Evolutionary conservation across 352 stramenopile species (phyloP).

Genomic region (Globisporangium cederbergense): DNA sequence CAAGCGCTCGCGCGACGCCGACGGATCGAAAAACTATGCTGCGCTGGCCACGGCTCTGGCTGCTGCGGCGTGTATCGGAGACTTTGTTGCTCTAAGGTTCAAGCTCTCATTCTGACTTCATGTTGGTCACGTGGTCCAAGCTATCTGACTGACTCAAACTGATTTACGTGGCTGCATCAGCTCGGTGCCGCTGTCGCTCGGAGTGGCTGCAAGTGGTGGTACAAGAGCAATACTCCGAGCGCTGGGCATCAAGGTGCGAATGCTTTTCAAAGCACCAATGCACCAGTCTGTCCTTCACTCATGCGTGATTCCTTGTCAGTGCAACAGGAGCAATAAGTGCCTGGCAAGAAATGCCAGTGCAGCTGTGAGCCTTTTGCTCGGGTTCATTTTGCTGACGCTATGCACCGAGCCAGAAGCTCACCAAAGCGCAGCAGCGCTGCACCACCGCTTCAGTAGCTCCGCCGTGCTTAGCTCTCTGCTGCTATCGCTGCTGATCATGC

Average conservation of each 20-base stretch:
- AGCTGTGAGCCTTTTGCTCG: constrained; percentile 6
- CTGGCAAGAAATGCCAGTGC: not conserved
- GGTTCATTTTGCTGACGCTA: constrained; percentile 1
- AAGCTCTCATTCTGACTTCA: too few relatives aligned
- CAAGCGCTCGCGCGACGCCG: not conserved
- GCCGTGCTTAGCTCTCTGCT: constrained; percentile 18
- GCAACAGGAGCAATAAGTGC: constrained; percentile 1
- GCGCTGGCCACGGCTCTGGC: not conserved
- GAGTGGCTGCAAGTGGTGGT: constrained; percentile 5
- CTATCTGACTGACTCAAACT: too few relatives aligned
- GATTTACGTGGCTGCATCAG: constrained; percentile 3
- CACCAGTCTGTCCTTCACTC: not conserved
- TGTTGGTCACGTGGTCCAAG: not conserved
- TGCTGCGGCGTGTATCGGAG: not conserved
- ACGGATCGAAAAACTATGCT: not conserved
- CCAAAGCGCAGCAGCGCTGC: not conserved
- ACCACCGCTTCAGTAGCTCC: constrained; percentile 12
- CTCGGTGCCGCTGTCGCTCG: constrained; percentile 21
- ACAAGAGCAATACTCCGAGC: constrained; percentile 10
- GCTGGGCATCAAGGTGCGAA: constrained; percentile 9
- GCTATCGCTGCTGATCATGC: constrained; percentile 17
- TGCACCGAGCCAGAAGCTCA: not conserved
- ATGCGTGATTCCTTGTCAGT: constrained; percentile 4
- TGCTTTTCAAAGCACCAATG: not conserved
- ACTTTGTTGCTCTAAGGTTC: constrained; percentile 22